phyloP scores from a whole-genome alignment of 148 eudicot genomes.

The Diospyros lotus region DNA sequence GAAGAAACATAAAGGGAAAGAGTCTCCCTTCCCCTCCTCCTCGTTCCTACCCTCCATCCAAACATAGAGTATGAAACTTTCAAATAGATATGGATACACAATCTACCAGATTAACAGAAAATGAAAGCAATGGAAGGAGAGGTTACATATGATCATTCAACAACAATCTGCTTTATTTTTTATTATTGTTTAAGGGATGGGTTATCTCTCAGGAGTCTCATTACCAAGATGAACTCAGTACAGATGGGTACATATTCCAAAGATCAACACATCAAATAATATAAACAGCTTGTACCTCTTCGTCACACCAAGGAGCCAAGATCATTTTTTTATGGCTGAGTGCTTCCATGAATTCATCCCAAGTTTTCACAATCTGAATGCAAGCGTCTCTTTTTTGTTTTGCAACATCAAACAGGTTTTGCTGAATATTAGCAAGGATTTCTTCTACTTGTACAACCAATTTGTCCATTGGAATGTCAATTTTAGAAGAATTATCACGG shows the following conservation, averaged over 20 bases:
- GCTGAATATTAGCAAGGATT: slow-evolving; percentile 60
- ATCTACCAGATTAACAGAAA: not conserved
- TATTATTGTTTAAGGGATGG: not conserved
- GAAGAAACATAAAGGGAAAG: not conserved
- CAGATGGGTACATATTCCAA: not conserved
- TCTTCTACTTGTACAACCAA: slow-evolving; percentile 55
- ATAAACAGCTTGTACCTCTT: slow-evolving; percentile 59
- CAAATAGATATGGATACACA: no score
- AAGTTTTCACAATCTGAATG: slow-evolving; percentile 57
- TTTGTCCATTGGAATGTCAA: slow-evolving; percentile 64
- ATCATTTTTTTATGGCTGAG: slow-evolving; percentile 82
- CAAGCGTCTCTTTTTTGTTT: slow-evolving; percentile 83
- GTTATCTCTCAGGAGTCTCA: not conserved
- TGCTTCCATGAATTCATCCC: slow-evolving; percentile 94
- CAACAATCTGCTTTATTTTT: not conserved
- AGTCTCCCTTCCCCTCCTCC: not conserved
- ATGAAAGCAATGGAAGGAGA: not conserved
- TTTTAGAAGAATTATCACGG: slow-evolving; percentile 72
- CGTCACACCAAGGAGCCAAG: slow-evolving; percentile 98
- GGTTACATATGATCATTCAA: not conserved
- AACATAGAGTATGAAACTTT: no score
- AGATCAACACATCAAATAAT: not conserved
- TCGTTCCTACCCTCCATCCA: no score
- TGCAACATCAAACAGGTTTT: slow-evolving; percentile 64
- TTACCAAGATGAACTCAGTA: not conserved